Evolutionary conservation across 441 rosid genomes (phyloP), one percentile per base, ranked within the genome.

Genomic region (Erodium moschatum): DNA sequence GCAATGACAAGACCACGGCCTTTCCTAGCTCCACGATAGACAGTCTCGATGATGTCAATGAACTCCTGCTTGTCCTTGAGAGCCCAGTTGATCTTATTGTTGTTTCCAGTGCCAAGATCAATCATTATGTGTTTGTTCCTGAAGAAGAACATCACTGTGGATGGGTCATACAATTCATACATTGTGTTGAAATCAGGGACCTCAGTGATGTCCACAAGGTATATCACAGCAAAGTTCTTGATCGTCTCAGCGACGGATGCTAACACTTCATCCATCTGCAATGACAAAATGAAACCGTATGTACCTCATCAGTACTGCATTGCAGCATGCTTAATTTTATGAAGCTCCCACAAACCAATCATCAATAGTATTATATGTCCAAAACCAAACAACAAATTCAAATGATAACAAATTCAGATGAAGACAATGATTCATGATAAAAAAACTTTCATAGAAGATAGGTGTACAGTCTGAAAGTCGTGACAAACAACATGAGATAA

Each of bases 11-110:
- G 50, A 10, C 50, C 50, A 11, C 50, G 50, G 11, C 50, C 50
- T 44, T 44, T 44, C 50, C 50, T 44, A 1, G 50, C 50, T 3
- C 50, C 50, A 10, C 50, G 50, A n/a, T 44, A 44, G n/a, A 44
- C 50, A 44, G 50, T 44, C 50, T 44, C 50, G 8, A 44, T 10
- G 8, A 44, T 44, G 50, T 44, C 50, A 11, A 44, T 44, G 50
- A 44, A 44, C 50, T 44, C 50, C n/a, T 44, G 50, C 50, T 44
- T 44, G 50, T 44, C 50, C 50, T 44, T 44, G 50, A 91, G 87
- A 73, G 96, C 95, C 95, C 98, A 91, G 68, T 93, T 93, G 76
- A 91, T 93, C 85, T 89, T 91, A 87, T 93, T 93, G 83, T 91
- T 93, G 82, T 89, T 93, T 29, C 98, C 97, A 29, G 95, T 93